A percentile compares a stretch with the other conserved stretches of the same genome.
These are phyloP conservation scores for Puccinia coronata DNA, from an alignment of 1,284 basidiomycete genomes.

Conservation along the genomic window DNA sequence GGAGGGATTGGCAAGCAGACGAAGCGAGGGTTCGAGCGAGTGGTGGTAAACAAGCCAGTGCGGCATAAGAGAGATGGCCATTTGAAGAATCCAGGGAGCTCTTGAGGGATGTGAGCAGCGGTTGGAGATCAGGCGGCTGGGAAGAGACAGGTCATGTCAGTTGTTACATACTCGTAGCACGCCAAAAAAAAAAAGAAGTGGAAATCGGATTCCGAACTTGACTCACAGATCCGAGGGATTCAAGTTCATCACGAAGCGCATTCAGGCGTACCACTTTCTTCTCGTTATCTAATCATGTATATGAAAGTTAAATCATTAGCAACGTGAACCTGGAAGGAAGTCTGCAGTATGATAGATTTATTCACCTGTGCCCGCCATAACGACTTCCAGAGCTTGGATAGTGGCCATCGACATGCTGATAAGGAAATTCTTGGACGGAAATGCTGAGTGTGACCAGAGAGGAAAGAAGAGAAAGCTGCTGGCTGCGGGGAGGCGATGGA, in stretches of 20 bases:
- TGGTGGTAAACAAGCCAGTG: constrained; percentile 56
- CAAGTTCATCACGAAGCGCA: constrained; percentile 37
- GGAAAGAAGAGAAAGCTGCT: not conserved
- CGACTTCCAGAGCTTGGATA: constrained; percentile 19
- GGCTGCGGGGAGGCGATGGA: not conserved
- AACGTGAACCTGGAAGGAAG: not conserved
- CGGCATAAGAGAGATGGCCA: constrained; percentile 66
- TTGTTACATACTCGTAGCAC: not conserved
- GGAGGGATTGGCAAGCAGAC: constrained; percentile 69
- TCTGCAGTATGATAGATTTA: not conserved
- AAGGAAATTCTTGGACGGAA: not conserved
- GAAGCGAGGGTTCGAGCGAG: constrained; percentile 60
- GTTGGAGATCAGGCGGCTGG: constrained; percentile 35
- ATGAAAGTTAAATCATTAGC: not conserved
- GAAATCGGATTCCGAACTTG: not conserved
- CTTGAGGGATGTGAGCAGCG: constrained; percentile 63
- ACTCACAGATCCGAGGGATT: constrained; percentile 42
- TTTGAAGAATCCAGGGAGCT: constrained; percentile 74
- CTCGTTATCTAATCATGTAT: constrained; percentile 49
- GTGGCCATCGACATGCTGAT: constrained; percentile 14
- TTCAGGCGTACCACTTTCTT: constrained; percentile 33
- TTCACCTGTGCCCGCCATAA: constrained; percentile 9
- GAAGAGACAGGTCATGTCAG: not conserved
- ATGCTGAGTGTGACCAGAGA: not conserved
- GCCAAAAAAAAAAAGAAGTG: constrained; percentile 8